Base-by-base conservation (phyloP, 106 monocot species). In the Phalaenopsis aphrodite region DNA sequence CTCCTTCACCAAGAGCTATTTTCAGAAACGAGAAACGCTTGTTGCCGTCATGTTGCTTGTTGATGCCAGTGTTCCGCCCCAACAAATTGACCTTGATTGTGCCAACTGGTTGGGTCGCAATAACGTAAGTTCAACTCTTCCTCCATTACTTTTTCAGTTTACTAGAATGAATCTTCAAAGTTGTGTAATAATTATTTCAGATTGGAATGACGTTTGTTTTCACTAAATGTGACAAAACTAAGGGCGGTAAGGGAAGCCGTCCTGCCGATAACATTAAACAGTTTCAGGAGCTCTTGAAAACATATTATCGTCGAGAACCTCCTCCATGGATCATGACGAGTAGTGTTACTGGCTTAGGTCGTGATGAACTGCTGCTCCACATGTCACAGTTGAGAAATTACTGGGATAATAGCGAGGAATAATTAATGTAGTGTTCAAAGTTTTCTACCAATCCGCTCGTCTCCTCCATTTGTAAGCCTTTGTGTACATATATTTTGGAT, bases 261-360 rank as follows among this genome's bases (percentile, higher is more conserved):
- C 88, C 89, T 2, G 88, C 87, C 5, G 99, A 90, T 72, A 99
- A 95, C 77, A 82, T 99, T 37, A 88, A 85, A 67, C 81, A 84
- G 19, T 99, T 99, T 83, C 93, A 93, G 52, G 93, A 90, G 42
- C 78, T 90, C 77, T 75, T 93, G 79, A 88, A 95, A 64, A 84
- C 81, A 38, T 81, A 84, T 48, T 95, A 99, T 77, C 16, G 79
- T 56, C 15, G 69, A 3, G 99, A 86, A 36, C 89, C 99, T 58
- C 89, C 91, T 23, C 95, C 99, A 5, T 99, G 95, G 95, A 91
- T 99, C 80, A 93, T 95, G 99, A 99, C 99, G 2, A 99, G 99
- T 74, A 87, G 99, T 43, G 75, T 89, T n/a, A 95, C 90, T 8
- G 99, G 99, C 16, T 79, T 99, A 46, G 95, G 91, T 52, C 87